phyloP scores from a whole-genome alignment of 1,139 yeast genomes.

The Suhomyces maxii region DNA sequence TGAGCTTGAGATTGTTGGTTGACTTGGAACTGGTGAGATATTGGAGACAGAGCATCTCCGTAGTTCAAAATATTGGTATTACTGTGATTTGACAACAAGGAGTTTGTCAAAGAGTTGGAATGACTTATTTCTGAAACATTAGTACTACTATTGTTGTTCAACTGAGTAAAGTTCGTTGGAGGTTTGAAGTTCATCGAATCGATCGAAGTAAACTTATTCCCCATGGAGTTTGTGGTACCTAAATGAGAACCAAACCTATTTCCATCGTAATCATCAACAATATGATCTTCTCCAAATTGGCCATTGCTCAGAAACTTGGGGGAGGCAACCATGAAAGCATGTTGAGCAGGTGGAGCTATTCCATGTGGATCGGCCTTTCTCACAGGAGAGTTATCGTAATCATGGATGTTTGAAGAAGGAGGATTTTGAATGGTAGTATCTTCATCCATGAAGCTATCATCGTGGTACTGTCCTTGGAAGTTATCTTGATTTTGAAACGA shows the following conservation, averaged over 20 bases:
- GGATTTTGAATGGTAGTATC: constrained; percentile 29
- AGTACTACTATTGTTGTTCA: constrained; percentile 42
- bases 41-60: constrained; percentile 11
- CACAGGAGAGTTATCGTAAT: constrained; percentile 7
- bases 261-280: constrained; percentile 15
- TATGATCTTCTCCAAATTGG: constrained; percentile 17
- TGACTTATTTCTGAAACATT: constrained; percentile 39
- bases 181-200: constrained; percentile 45
- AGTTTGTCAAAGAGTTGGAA: constrained; percentile 25
- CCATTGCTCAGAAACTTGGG: constrained; percentile 28
- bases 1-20: constrained; percentile 12
- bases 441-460: constrained; percentile 46
- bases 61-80: constrained; percentile 13
- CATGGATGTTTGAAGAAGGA: constrained; percentile 10
- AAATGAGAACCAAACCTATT: constrained; percentile 4
- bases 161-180: constrained; percentile 46
- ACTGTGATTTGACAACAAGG: constrained; percentile 27
- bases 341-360: constrained; percentile 11
- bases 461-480: constrained; percentile 13
- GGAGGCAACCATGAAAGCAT: constrained; percentile 17
- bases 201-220: constrained; percentile 36
- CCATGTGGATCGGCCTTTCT: constrained; percentile 10
- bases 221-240: constrained; percentile 3
- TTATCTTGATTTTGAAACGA: constrained; percentile 13
- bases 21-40: constrained; percentile 9